Percentiles rank a stretch among this genome's conserved stretches.
These are phyloP conservation scores for Hygrophorus russula DNA, from an alignment of 768 basidiomycete genomes.

Conservation along the genomic window DNA sequence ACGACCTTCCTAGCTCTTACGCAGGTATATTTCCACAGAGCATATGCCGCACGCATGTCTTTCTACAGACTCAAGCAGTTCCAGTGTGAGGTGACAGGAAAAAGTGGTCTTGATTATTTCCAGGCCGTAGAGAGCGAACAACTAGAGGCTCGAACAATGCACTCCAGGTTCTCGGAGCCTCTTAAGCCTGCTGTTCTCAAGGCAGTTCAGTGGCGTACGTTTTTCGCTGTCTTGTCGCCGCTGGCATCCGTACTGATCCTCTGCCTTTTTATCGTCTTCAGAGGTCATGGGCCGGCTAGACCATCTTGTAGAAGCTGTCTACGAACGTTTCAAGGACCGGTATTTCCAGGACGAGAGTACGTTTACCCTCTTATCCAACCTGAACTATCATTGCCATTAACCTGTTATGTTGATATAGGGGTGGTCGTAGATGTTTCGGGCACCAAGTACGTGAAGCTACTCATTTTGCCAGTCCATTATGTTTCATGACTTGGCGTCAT, in stretches of 20 bases:
- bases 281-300: conserved; percentile 97
- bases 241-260: conserved; percentile 9
- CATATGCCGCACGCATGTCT: conserved; percentile 85
- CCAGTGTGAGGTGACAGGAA: conserved; percentile 95
- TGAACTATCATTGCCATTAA: background rate
- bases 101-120: conserved; percentile 89
- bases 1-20: conserved; percentile 16
- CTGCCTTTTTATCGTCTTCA: conserved; percentile 22
- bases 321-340: conserved; percentile 92
- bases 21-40: conserved; percentile 23
- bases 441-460: conserved; percentile 51
- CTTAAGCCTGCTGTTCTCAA: conserved; percentile 87
- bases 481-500: conserved; percentile 10
- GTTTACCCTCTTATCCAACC: conserved; percentile 20
- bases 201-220: conserved; percentile 96
- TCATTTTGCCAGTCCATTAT: background rate
- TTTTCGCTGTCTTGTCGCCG: conserved; percentile 12
- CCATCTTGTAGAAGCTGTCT: conserved; percentile 89
- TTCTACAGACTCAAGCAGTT: conserved; percentile 93
- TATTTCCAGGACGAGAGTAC: conserved; percentile 87
- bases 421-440: conserved; percentile 81
- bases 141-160: conserved; percentile 80
- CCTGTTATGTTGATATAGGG: conserved; percentile 28
- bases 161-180: conserved; percentile 84
- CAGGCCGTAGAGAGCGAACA: conserved; percentile 87